phyloP scores from a whole-genome alignment of 2,329 filamentous ascomycete genomes.

The Ophiocordyceps polyrhachis-furcata region DNA sequence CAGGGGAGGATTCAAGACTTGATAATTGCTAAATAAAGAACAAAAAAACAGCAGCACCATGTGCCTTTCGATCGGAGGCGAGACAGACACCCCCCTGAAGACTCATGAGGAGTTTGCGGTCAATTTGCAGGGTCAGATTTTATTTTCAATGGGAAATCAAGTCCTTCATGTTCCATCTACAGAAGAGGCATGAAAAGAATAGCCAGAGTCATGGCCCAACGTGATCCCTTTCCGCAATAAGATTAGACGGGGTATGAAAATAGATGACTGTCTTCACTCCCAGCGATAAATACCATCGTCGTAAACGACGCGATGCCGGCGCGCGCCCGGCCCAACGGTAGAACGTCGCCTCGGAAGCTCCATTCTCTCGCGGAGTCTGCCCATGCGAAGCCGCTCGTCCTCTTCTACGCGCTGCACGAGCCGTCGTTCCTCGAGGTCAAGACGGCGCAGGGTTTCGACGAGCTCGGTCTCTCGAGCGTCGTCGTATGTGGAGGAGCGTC shows the following conservation, averaged over 20 bases:
- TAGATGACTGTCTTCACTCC: constrained; percentile 12
- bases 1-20: too few relatives aligned
- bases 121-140: too few relatives aligned
- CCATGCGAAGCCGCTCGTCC: constrained; percentile 15
- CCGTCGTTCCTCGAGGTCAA: constrained; percentile 14
- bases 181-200: too few relatives aligned
- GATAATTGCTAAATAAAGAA: too few relatives aligned
- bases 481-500: constrained; percentile 2
- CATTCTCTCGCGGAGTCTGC: constrained; percentile 22
- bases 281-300: constrained; percentile 20
- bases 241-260: not conserved
- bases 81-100: too few relatives aligned
- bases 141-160: too few relatives aligned
- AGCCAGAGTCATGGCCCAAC: too few relatives aligned
- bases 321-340: constrained; percentile 16
- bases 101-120: too few relatives aligned
- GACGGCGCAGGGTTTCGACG: constrained; percentile 12
- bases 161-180: too few relatives aligned
- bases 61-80: too few relatives aligned
- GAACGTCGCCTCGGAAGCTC: constrained; percentile 16
- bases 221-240: too few relatives aligned
- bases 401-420: constrained; percentile 15
- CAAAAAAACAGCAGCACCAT: too few relatives aligned
- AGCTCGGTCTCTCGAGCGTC: constrained; percentile 13
- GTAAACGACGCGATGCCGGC: constrained; percentile 17